Evolutionary conservation across 306 rosid genomes (phyloP), one percentile per base, ranked within the genome.

Genomic region (Cicer yamashitae): DNA sequence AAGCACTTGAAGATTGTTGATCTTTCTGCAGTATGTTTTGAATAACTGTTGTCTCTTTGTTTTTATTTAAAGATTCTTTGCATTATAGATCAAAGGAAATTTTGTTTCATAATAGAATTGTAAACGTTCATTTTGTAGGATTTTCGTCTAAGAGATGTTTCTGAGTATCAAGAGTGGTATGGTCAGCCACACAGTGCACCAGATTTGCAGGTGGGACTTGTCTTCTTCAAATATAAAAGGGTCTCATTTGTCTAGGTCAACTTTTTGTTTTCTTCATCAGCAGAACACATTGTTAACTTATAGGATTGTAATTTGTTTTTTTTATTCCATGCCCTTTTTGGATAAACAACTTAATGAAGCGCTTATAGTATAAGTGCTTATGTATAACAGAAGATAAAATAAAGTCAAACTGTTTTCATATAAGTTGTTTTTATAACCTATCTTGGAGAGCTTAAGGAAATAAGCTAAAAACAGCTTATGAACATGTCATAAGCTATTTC

Each of bases 161-260:
- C 93, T 45, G 97, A 88, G 76, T 94, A 94, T 50, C 91, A 87
- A 86, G 96, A 90, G 74, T 94, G 97, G 98, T 94, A 94, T 71
- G 97, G 97, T 80, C 97, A 87, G 83, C 87, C 87, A 12, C 97
- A 91, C 84, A 83, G 81, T 71, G 97, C 97, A 57, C 89, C 88
- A 10, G 96, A 91, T 37, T 81, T 91, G 85, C 96, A 94, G 96
- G 96, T 87, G 17, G 81, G 41, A 63, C 10, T 57, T 78, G 15
- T 69, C 18, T 18, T 20, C 13, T 83, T 48, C 60, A 39, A 51
- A 68, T 38, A 51, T 48, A 45, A 30, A 77, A 77, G 73, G 25
- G 5, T 70, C 57, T 70, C 12, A 57, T 64, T 61, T 74, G 68
- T 54, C 64, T 51, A 13, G 79, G 77, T 74, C 74, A 25, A 25